These are phyloP conservation scores for Tetrahymena elliotti DNA, from an alignment of 73 alveolate genomes.

Conservation along the genomic window DNA sequence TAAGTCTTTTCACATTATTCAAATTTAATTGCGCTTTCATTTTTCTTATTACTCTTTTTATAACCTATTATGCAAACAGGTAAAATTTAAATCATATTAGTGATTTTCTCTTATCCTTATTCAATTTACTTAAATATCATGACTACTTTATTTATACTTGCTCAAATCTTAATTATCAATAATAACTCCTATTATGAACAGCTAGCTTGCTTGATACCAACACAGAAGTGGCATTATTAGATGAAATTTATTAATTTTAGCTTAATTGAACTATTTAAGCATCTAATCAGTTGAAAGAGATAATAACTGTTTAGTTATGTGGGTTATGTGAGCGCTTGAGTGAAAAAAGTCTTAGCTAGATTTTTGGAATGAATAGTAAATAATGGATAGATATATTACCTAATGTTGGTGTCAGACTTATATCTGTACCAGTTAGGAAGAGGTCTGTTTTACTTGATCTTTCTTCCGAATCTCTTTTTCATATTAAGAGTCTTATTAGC, in stretches of 20 bases:
- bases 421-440: conserved; percentile 95
- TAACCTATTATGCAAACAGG: not conserved
- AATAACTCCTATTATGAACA: not conserved
- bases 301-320: not conserved
- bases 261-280: not conserved
- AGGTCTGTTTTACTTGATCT: conserved; percentile 90
- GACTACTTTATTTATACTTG: not conserved
- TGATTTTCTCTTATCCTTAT: not conserved
- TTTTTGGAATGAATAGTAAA: not conserved
- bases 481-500: conserved; percentile 61
- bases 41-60: not conserved
- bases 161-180: not conserved
- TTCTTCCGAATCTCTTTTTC: conserved; percentile 81
- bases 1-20: not conserved
- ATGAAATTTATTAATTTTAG: not conserved
- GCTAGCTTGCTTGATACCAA: not conserved
- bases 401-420: conserved; percentile 83
- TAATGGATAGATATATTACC: conserved; percentile 43
- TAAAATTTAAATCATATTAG: too few species aligned
- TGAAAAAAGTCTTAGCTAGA: not conserved
- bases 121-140: too few species aligned
- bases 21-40: not conserved
- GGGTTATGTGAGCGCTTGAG: not conserved
- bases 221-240: not conserved
- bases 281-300: not conserved